These are phyloP conservation scores for Miscanthus sacchariflorus DNA, from an alignment of 202 grass and related monocot species.

Conservation along the genomic window DNA sequence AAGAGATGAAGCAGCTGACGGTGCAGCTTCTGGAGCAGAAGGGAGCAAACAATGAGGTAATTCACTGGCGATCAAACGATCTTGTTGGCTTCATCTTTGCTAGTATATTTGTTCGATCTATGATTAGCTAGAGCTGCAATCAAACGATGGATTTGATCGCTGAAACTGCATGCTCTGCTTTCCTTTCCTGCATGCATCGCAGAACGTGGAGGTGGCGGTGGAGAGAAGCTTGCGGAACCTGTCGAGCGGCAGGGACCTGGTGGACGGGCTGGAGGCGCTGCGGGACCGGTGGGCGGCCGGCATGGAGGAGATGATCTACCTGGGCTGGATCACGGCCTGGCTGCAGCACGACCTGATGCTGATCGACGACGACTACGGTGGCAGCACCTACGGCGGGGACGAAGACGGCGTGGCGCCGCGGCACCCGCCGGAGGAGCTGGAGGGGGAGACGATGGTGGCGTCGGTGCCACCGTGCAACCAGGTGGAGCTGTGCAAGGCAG, in stretches of 20 bases:
- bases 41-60: constrained; percentile 46
- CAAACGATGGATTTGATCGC: neutral
- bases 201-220: constrained; percentile 69
- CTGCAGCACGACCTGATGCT: constrained; percentile 70
- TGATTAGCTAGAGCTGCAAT: neutral
- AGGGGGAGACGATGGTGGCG: constrained; percentile 35
- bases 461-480: constrained; percentile 39
- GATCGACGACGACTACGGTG: constrained; percentile 30
- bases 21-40: constrained; percentile 62
- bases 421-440: neutral
- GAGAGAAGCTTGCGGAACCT: constrained; percentile 56
- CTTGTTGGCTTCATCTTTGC: neutral
- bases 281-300: constrained; percentile 71
- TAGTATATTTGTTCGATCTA: neutral
- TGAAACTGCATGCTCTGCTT: neutral
- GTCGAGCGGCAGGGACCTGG: constrained; percentile 58
- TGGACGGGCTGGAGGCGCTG: constrained; percentile 58
- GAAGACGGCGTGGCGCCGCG: neutral
- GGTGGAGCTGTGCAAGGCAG: constrained; percentile 56
- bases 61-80: neutral
- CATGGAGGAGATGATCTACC: constrained; percentile 90
- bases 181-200: neutral
- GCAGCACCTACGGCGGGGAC: neutral
- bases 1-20: constrained; percentile 62
- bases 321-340: constrained; percentile 83